Base-by-base conservation (phyloP, 495 filamentous ascomycete genomes). In the Xylaria bambusicola region DNA sequence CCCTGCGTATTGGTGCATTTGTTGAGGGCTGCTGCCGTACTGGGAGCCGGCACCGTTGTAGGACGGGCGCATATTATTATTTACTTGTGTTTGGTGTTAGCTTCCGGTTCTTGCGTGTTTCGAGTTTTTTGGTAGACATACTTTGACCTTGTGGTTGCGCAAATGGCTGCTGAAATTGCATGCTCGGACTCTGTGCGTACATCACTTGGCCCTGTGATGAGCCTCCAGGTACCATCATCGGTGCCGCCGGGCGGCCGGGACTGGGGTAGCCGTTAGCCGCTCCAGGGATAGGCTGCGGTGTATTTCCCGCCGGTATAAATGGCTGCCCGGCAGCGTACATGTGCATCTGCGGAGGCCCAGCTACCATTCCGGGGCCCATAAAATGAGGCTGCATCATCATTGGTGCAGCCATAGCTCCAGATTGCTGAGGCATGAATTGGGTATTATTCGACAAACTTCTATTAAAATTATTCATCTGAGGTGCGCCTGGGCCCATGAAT, bases 331-430 rank as follows among this genome's bases (percentile, higher is more conserved):
- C 78, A 12, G 88, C 82, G 46, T 91, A 88, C 72, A 92, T 88
- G 36, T 82, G 84, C 80, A 92, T 86, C 66, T 88, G 87, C 26
- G 85, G 86, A 45, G 77, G 84, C 27, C 81, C 84, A 10, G 83
- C 78, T 40, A 85, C 77, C 85, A 84, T 83, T 12, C 79, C 79
- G 17, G 78, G 77, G 18, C 66, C 55, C 51, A 80, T 74, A 51
- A 88, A 88, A 29, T 85, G 84, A 44, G 87, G 87, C 66, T 88
- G 90, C 60, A 91, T 86, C 90, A 94, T 93, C 81, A 93, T 88
- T 1, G 87, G 87, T 5, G 75, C 76, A 27, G 94, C 93, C 81
- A 93, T 88, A 1, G 87, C 86, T 5, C 75, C 76, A 27, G 79
- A 76, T 45, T 80, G 83, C 59, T 88, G 88, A 23, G 83, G 84